These are phyloP conservation scores for Paulownia fortunei DNA, from an alignment of 257 asterid genomes.

Conservation along the genomic window DNA sequence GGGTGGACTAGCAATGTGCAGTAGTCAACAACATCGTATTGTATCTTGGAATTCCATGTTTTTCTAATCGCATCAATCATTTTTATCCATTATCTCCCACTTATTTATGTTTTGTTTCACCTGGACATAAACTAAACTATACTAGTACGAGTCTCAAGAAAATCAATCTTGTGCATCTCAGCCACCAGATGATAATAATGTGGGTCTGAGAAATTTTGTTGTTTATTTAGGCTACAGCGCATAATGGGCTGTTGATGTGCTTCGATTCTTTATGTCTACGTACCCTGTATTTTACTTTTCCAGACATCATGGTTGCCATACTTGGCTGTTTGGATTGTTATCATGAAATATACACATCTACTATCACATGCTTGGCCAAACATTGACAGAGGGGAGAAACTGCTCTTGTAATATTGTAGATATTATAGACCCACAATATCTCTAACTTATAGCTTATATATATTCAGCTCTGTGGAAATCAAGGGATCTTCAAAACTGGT, in stretches of 20 bases:
- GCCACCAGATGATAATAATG: neutral
- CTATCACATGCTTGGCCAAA: conserved; percentile 23
- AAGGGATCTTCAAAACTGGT: too few relatives aligned
- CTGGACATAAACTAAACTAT: too few relatives aligned
- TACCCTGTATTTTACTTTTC: neutral
- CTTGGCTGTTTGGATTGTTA: too few relatives aligned
- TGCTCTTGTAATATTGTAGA: too few relatives aligned
- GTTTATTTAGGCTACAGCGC: too few relatives aligned
- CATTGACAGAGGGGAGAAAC: neutral
- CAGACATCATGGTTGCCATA: conserved; percentile 33
- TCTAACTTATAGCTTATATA: too few relatives aligned
- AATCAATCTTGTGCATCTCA: conserved; percentile 3
- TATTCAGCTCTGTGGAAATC: too few relatives aligned
- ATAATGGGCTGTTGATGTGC: too few relatives aligned
- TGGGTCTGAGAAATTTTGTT: neutral
- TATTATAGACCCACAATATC: too few relatives aligned
- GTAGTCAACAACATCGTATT: conserved; percentile 29
- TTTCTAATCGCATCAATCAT: conserved; percentile 36
- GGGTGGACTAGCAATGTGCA: conserved; percentile 24
- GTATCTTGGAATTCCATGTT: conserved; percentile 45
- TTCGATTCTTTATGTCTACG: conserved; percentile 18
- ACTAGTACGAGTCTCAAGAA: too few relatives aligned
- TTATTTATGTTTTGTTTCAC: neutral
- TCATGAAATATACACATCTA: neutral
- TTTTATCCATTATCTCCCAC: conserved; percentile 8